These are phyloP conservation scores for Nakaseomyces glabratus DNA, from an alignment of 1,139 yeast genomes.

Conservation along the genomic window DNA sequence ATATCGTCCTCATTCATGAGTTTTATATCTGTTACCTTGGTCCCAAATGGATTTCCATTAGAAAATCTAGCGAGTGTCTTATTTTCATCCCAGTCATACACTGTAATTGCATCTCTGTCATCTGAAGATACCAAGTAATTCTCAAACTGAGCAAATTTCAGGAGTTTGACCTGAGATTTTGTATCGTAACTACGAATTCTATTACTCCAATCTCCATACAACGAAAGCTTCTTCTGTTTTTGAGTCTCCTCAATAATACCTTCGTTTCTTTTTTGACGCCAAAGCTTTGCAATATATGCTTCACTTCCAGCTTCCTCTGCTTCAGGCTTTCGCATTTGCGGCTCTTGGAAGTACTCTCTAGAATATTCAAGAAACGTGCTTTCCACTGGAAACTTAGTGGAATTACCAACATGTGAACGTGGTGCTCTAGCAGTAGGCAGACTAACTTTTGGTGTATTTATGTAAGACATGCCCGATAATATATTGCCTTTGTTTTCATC, in stretches of 20 bases:
- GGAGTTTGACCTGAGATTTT: constrained; percentile 66
- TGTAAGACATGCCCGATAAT: background rate
- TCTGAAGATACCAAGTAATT: constrained; percentile 73
- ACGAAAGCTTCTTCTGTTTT: constrained; percentile 74
- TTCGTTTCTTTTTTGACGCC: constrained; percentile 90
- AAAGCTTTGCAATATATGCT: constrained; percentile 70
- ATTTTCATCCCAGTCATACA: constrained; percentile 79
- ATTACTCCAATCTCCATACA: constrained; percentile 79
- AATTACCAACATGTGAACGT: constrained; percentile 35
- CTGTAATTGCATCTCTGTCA: constrained; percentile 72
- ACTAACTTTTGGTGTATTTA: constrained; percentile 13
- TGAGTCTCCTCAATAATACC: constrained; percentile 80
- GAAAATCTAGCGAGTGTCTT: constrained; percentile 58
- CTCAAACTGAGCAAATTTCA: constrained; percentile 86
- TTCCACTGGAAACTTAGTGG: constrained; percentile 39
- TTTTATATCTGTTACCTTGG: constrained; percentile 78
- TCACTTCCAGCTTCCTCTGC: constrained; percentile 90
- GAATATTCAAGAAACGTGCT: constrained; percentile 83
- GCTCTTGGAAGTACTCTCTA: constrained; percentile 91
- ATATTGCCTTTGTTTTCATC: constrained; percentile 4
- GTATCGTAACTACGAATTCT: constrained; percentile 57
- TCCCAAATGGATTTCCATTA: constrained; percentile 79
- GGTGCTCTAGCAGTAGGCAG: constrained; percentile 33
- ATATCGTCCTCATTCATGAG: constrained; percentile 86
- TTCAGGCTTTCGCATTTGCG: constrained; percentile 83